Evolutionary conservation across 2,329 filamentous ascomycete species (phyloP).

Genomic region (Penicillium corylophilum): DNA sequence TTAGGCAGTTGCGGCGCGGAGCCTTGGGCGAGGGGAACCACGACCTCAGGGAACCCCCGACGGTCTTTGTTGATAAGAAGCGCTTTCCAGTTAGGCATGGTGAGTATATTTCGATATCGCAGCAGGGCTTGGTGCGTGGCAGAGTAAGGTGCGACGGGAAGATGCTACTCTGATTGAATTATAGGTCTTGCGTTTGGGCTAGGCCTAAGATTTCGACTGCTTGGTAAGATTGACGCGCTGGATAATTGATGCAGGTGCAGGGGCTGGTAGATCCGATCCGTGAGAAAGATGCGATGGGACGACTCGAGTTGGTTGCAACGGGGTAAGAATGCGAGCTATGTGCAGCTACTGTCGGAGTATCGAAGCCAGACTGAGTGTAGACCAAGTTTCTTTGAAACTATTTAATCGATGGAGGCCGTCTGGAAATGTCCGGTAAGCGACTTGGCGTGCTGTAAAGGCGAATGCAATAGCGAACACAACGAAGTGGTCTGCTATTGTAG

Average conservation of each 20-base stretch:
- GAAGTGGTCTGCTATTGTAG: not conserved
- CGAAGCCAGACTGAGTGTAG: constrained; percentile 7
- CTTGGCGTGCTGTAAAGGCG: not conserved
- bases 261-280: constrained; percentile 6
- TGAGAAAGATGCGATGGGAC: constrained; percentile 6
- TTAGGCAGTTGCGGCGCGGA: constrained; percentile 34
- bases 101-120: not conserved
- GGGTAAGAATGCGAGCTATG: constrained; percentile 11
- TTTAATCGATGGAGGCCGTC: constrained; percentile 2
- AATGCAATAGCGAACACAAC: not conserved
- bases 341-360: constrained; percentile 14
- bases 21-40: constrained; percentile 50
- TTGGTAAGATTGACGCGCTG: constrained; percentile 6
- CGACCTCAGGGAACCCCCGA: constrained; percentile 43
- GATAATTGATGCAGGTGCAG: constrained; percentile 9
- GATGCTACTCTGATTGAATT: not conserved
- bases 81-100: constrained; percentile 17
- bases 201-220: not conserved
- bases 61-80: constrained; percentile 16
- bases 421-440: not conserved
- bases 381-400: constrained; percentile 17
- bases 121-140: constrained; percentile 9
- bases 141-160: constrained; percentile 3
- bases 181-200: not conserved
- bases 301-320: constrained; percentile 7